phyloP scores from a whole-genome alignment of 495 filamentous ascomycete genomes.

The Trichoderma orchidacearum region DNA sequence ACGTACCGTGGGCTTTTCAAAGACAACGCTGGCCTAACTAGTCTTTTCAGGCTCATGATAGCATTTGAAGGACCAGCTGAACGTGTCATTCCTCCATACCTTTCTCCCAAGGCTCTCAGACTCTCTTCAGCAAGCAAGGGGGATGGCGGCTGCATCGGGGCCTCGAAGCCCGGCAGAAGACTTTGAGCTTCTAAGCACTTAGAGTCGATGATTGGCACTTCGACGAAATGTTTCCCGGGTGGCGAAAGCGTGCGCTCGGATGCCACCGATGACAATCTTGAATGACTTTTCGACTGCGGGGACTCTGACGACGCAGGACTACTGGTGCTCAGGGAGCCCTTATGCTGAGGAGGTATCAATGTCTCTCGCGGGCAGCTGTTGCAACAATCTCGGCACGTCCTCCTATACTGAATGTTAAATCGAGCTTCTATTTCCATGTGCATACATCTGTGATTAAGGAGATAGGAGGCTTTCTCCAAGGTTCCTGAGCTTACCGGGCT shows the following conservation, averaged over 20 bases:
- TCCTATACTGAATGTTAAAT: background rate
- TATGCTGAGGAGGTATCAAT: conserved; percentile 16
- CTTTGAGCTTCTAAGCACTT: background rate
- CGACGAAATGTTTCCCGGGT: background rate
- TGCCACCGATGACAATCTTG: conserved; percentile 26
- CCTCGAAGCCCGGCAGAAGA: background rate
- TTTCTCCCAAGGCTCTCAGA: background rate
- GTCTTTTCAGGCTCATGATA: background rate
- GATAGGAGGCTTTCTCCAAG: background rate
- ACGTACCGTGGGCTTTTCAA: background rate
- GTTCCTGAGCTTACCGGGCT: too few relatives aligned
- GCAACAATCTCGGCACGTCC: background rate
- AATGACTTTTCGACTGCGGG: conserved; percentile 18
- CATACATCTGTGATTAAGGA: background rate
- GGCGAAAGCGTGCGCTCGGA: conserved; percentile 17
- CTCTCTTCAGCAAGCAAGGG: background rate
- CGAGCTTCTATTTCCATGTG: background rate
- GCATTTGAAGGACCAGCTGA: background rate
- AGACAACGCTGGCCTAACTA: background rate
- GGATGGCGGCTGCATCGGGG: background rate
- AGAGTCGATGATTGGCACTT: conserved; percentile 3
- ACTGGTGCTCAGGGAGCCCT: conserved; percentile 24
- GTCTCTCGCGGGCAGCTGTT: background rate
- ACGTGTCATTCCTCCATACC: background rate
- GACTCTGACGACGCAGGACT: conserved; percentile 24